A percentile compares a stretch with the other conserved stretches of the same genome.
phyloP scores from a whole-genome alignment of 2,329 filamentous ascomycete species.

The Colletotrichum cordylinicola region DNA sequence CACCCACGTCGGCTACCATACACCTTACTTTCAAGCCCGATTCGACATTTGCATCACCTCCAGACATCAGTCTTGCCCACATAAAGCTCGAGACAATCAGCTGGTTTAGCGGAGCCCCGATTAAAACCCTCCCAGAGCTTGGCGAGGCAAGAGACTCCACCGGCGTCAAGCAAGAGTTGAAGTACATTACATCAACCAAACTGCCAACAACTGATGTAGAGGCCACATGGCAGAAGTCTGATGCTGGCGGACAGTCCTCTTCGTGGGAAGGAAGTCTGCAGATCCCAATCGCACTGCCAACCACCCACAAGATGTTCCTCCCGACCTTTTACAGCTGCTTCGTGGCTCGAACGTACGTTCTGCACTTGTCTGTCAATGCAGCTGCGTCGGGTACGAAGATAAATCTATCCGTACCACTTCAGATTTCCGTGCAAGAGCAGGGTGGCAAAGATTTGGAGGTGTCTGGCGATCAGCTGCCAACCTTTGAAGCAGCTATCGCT shows the following conservation, averaged over 20 bases:
- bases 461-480: not conserved
- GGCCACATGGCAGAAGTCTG: slow-evolving; percentile 47
- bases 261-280: slow-evolving; percentile 29
- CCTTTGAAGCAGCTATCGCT: slow-evolving; percentile 2
- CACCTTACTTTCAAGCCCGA: slow-evolving; percentile 52
- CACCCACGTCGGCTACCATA: slow-evolving; percentile 44
- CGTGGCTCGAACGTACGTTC: slow-evolving; percentile 57
- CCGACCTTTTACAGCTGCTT: slow-evolving; percentile 66
- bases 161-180: slow-evolving; percentile 35
- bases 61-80: slow-evolving; percentile 52
- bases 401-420: slow-evolving; percentile 54
- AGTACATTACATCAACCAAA: slow-evolving; percentile 50
- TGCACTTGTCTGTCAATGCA: slow-evolving; percentile 50
- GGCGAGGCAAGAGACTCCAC: slow-evolving; percentile 47
- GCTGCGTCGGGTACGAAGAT: slow-evolving; percentile 42
- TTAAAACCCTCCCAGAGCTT: slow-evolving; percentile 55
- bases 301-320: slow-evolving; percentile 53
- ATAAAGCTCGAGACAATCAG: slow-evolving; percentile 58
- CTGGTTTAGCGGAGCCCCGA: slow-evolving; percentile 54
- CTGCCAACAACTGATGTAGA: slow-evolving; percentile 42
- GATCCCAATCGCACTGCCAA: slow-evolving; percentile 55
- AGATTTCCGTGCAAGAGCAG: slow-evolving; percentile 50
- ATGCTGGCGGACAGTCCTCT: slow-evolving; percentile 32
- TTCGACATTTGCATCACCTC: slow-evolving; percentile 45
- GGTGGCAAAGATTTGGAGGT: slow-evolving; percentile 27